phyloP scores from a whole-genome alignment of 768 basidiomycete species.

The Pleurotus platypus region DNA sequence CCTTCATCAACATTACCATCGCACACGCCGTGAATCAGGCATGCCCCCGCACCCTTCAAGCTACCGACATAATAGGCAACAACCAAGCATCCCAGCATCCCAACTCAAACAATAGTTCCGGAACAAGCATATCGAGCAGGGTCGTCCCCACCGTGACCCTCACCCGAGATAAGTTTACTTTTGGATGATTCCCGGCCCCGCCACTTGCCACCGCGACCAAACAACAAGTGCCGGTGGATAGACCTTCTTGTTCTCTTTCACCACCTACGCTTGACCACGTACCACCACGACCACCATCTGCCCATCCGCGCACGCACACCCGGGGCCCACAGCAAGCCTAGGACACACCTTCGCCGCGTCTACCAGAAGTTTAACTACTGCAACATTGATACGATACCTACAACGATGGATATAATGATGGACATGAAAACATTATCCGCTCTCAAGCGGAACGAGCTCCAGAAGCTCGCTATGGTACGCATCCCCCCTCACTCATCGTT shows the following conservation, averaged over 20 bases:
- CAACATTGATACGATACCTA: neutral
- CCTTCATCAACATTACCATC: too few species aligned
- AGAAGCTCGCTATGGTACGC: constrained; percentile 4
- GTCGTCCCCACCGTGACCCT: too few species aligned
- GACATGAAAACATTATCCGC: neutral
- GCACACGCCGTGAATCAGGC: too few species aligned
- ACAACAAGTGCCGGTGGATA: neutral
- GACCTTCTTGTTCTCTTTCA: too few species aligned
- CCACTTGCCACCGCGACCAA: neutral
- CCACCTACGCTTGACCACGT: neutral
- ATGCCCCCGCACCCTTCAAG: neutral
- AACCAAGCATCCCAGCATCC: too few species aligned
- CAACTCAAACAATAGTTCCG: too few species aligned
- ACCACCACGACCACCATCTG: neutral
- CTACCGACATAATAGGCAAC: neutral
- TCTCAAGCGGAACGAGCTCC: constrained; percentile 3
- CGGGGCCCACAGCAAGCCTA: neutral
- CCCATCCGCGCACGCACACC: neutral
- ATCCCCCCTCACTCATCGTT: neutral
- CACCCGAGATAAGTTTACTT: neutral
- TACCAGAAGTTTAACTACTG: too few species aligned
- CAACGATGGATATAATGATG: neutral
- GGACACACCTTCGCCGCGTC: neutral
- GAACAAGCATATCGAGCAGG: too few species aligned
- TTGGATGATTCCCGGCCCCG: neutral